These are phyloP conservation scores for Cyclotella choctawhatcheeana DNA, from an alignment of 108 stramenopile genomes.

Conservation along the genomic window DNA sequence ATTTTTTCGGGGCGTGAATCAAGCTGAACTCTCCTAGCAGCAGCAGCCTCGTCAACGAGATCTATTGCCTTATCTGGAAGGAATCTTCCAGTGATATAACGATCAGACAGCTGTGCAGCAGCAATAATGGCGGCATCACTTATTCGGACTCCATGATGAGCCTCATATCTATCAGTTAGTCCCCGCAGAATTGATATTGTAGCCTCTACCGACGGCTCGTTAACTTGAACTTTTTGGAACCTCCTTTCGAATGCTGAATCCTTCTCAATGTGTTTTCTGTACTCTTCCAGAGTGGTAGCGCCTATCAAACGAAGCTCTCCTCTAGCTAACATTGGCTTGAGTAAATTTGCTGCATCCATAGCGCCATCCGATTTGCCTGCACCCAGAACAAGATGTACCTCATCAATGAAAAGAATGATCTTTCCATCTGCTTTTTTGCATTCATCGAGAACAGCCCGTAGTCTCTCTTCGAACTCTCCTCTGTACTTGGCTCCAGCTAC, in stretches of 20 bases:
- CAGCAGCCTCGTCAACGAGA: constrained; percentile 96
- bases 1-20: constrained; percentile 90
- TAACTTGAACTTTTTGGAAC: constrained; percentile 93
- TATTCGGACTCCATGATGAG: constrained; percentile 95
- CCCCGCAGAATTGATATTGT: constrained; percentile 96
- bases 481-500: constrained; percentile 98
- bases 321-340: constrained; percentile 97
- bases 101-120: constrained; percentile 92
- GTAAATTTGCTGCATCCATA: constrained; percentile 97
- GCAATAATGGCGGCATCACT: constrained; percentile 91
- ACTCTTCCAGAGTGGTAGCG: constrained; percentile 97
- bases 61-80: constrained; percentile 97
- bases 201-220: constrained; percentile 92
- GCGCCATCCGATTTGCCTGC: constrained; percentile 93
- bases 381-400: constrained; percentile 96
- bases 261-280: constrained; percentile 93
- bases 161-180: constrained; percentile 92
- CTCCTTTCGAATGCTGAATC: constrained; percentile 97
- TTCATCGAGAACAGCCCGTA: constrained; percentile 96
- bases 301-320: constrained; percentile 97
- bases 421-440: constrained; percentile 86
- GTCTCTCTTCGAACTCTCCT: constrained; percentile 98
- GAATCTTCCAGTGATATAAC: constrained; percentile 95
- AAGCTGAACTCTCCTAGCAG: constrained; percentile 88
- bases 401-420: constrained; percentile 98